Evolutionary conservation across 306 rosid genomes (phyloP), one percentile per base, ranked within the genome.

Genomic region (Gillenia trifoliata): DNA sequence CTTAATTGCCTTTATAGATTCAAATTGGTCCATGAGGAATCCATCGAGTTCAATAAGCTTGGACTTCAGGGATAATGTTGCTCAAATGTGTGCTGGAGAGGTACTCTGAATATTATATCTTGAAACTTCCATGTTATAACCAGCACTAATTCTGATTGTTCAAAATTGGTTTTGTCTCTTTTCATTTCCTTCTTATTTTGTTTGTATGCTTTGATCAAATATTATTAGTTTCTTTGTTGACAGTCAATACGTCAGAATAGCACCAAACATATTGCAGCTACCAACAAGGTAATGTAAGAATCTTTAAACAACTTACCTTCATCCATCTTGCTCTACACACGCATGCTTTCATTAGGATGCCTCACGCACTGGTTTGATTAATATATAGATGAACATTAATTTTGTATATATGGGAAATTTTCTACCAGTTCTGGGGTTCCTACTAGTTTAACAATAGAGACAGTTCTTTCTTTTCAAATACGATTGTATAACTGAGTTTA

Each of bases 1-100:
- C n/a, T 26, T 50, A 52, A 16, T 64, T 59, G 11, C 78, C 70
- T 75, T 62, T 66, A 25, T 61, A 94, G 98, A 83, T 94, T 90
- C 90, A 91, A 83, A 38, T 79, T 94, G 84, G 78, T 89, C 66
- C 84, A 88, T 78, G 97, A 94, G 83, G 96, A 92, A 82, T 74
- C 62, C 87, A 87, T 94, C 36, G 97, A 92, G 82, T 94, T 86
- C 84, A 87, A 78, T 86, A 88, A 86, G 81, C 85, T 94, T 81
- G 97, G 99, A 78, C 97, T 94, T 33, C 88, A n/a, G 99, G 79
- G 96, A 92, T 81, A 94, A 94, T 85, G 95, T 94, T 28, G 95
- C 93, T 54, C 95, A 94, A 82, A 84, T 90, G 97, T 82, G 93
- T 94, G 71, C 82, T 94, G 49, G 93, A n/a, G n/a, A 94, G 97